Base-by-base conservation (phyloP, 1,284 basidiomycete genomes). In the Gymnopus androsaceus region DNA sequence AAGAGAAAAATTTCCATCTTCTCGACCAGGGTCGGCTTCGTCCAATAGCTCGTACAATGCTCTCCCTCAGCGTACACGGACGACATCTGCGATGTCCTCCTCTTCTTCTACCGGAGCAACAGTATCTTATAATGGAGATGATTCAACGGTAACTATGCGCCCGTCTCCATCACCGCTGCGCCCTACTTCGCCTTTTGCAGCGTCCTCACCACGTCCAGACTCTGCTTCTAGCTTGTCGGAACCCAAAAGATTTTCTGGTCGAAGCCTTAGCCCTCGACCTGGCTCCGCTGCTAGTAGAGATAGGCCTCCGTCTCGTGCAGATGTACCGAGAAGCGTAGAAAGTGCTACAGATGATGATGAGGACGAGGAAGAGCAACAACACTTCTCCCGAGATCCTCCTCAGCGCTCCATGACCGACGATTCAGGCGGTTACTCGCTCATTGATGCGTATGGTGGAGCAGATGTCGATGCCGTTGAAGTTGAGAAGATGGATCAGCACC, bases 311-410 rank as follows among this genome's bases (percentile, higher is more conserved):
- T 88, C 87, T 3, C 75, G 71, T 31, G 82, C 79, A 0, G 87
- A 90, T 65, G 87, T 90, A 8, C 88, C 88, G 54, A 82, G 79
- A 54, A 75, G 81, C 11, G 74, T 89, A 17, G 88, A 89, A 69
- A 88, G 86, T 63, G 86, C 83, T n/a, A 87, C 84, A 3, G 87
- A 89, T 59, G 86, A 88, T 57, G 74, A 68, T 41, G 80, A 83
- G 6, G 68, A 70, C 33, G 69, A 67, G 19, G 63, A 67, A n/a
- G 61, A 65, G 33, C 28, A 42, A 23, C 27, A n/a, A 34, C 12
- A 38, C 14, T 27, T 19, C 27, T 9, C 40, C 21, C 15, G n/a
- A 6, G 9, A 45, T 23, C 61, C 58, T 38, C 36, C 36, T 37
- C 33, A 19, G 14, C 48, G 48, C 19, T 50, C 48, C 12, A 37